phyloP scores from a whole-genome alignment of 768 basidiomycete genomes.

The Suillus spraguei region DNA sequence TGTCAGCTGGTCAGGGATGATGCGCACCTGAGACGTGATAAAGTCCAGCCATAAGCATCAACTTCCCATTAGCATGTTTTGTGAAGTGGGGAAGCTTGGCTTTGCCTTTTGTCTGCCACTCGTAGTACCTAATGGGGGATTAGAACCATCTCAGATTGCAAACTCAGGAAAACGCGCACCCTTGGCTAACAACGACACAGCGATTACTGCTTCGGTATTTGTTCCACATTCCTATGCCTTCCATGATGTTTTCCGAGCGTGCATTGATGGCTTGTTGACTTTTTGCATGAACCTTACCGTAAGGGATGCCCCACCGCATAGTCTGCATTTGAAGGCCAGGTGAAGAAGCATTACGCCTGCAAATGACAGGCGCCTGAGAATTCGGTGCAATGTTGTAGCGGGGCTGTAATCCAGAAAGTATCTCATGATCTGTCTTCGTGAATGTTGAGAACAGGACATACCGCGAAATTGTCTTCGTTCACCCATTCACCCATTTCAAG shows the following conservation, averaged over 20 bases:
- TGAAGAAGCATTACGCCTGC: conserved; percentile 38
- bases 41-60: conserved; percentile 88
- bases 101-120: conserved; percentile 89
- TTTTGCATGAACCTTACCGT: conserved; percentile 54
- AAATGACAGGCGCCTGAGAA: conserved; percentile 74
- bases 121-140: conserved; percentile 72
- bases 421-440: background rate
- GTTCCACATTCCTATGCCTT: conserved; percentile 84
- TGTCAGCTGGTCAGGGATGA: background rate
- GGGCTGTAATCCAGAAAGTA: conserved; percentile 29
- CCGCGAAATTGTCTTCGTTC: conserved; percentile 56
- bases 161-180: conserved; percentile 41
- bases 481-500: conserved; percentile 61
- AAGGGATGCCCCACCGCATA: conserved; percentile 91
- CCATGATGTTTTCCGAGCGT: conserved; percentile 76
- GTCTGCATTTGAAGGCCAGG: conserved; percentile 64
- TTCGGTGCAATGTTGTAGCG: conserved; percentile 88
- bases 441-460: conserved; percentile 24
- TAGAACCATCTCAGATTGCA: background rate
- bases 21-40: conserved; percentile 53
- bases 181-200: conserved; percentile 83
- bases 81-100: conserved; percentile 82
- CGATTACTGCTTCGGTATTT: conserved; percentile 79
- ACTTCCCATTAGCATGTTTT: conserved; percentile 58
- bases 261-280: conserved; percentile 88